Base-by-base conservation (phyloP, 345 rosid species). In the Syzygium aromaticum region DNA sequence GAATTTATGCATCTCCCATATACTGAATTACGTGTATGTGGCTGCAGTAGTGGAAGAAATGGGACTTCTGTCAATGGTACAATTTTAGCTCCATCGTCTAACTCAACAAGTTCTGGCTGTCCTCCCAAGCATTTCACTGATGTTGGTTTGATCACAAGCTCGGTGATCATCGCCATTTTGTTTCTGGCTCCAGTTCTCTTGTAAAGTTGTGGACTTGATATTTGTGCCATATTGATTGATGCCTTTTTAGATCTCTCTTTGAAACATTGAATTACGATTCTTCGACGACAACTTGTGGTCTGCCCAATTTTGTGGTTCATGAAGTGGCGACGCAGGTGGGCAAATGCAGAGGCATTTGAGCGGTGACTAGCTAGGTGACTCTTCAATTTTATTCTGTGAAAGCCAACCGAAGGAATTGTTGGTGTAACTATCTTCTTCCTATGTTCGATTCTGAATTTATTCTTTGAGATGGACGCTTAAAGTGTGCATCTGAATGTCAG, bases 41-140 rank as follows among this genome's bases (percentile, higher is more conserved):
- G 57, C 3, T 93, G 92, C 87, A 96, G 99, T 88, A 88, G 87
- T 28, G 94, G 96, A 87, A 92, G 95, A 93, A 96, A 95, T 84
- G 91, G 92, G 89, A 95, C 98, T 84, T 85, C 91, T 27, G 91
- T 91, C 59, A 96, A 96, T 54, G 89, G 90, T 85, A 93, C 95
- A 33, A 90, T 94, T 7, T 88, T 94, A 59, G 99, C 96, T 15
- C 98, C 99, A 49, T 97, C 99, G 0, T 90, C 98, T n/a, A 95
- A 96, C 89, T 91, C 98, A 6, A 91, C 98, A 15, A 91, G 87
- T 82, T 95, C 98, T 8, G 95, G 94, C 57, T 90, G 93, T 88
- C 52, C 88, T 80, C 64, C 92, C 28, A 87, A 77, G 57, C 86
- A 89, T 89, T 80, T 87, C 86, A 78, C 86, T 52, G 82, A 67